A percentile compares a stretch with the other conserved stretches of the same genome.
phyloP scores from a whole-genome alignment of 192 early-diverging fungal genomes.

The Coemansia sp. region DNA sequence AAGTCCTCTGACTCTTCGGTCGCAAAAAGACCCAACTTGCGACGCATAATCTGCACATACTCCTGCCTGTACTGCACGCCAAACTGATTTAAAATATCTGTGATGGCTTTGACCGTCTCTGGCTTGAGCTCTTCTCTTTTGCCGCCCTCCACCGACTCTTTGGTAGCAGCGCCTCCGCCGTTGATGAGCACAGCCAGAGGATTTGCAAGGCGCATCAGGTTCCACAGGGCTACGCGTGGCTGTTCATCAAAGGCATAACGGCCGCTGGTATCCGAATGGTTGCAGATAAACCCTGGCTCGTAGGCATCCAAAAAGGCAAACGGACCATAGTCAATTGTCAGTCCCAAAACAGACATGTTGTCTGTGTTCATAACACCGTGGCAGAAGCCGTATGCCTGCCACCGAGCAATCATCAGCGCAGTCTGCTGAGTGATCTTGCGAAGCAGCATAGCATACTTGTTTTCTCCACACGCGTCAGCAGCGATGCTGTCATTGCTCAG shows the following conservation, averaged over 20 bases:
- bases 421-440: slow-evolving; percentile 62
- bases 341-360: slow-evolving; percentile 82
- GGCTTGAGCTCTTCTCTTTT: slow-evolving; percentile 13
- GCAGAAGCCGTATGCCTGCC: slow-evolving; percentile 80
- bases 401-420: slow-evolving; percentile 72
- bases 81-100: slow-evolving; percentile 56
- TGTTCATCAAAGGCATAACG: slow-evolving; percentile 79
- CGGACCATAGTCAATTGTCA: slow-evolving; percentile 89
- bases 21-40: slow-evolving; percentile 57
- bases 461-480: slow-evolving; percentile 16
- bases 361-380: slow-evolving; percentile 93
- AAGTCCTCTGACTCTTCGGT: slow-evolving; percentile 56
- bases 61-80: slow-evolving; percentile 49
- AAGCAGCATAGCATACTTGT: slow-evolving; percentile 66
- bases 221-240: slow-evolving; percentile 80
- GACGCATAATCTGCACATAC: slow-evolving; percentile 64
- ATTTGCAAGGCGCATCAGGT: slow-evolving; percentile 69
- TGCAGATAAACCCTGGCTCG: slow-evolving; percentile 78
- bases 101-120: slow-evolving; percentile 35
- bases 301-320: slow-evolving; percentile 83
- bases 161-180: slow-evolving; percentile 41
- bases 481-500: slow-evolving; percentile 6
- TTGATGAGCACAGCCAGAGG: slow-evolving; percentile 69
- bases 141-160: slow-evolving; percentile 8
- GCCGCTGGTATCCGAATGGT: slow-evolving; percentile 75